Evolutionary conservation across 768 basidiomycete genomes (phyloP), one percentile per base, ranked within the genome.

Genomic region (Hericium rajendrae): DNA sequence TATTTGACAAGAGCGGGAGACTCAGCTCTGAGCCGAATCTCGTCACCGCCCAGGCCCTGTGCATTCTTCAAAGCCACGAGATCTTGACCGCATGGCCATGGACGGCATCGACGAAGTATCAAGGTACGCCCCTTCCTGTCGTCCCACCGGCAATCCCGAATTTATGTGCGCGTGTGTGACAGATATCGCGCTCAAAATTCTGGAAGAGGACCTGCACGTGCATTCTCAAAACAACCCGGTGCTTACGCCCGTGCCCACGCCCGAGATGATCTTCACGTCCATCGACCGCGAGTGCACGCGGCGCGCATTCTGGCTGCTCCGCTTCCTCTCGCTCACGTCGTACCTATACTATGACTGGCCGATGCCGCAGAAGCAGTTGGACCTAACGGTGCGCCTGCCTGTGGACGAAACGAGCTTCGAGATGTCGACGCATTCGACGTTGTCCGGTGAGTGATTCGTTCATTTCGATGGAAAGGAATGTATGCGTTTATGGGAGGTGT

Each of bases 371-470:
- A 65, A 70, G 57, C 72, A 72, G 48, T 69, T 72, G 43, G 79
- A 85, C 58, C 69, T 81, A 57, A 76, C 75, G 38, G 76, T 90
- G 46, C 80, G 84, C 51, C 73, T 91, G 38, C 89, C 89, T n/a
- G 81, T 83, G 8, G 88, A 91, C 65, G 89, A 91, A 69, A 83
- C 86, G 9, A 84, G 80, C 67, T 91, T 91, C 64, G 88, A 91
- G 68, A 72, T 91, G 16, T 63, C 66, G 22, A 59, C 60, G 15
- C 52, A 64, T 53, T 55, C 59, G 13, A 57, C 38, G 41, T 57
- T 57, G 43, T 46, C 57, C 20, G 60, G 62, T 63, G 16, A 15
- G 20, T 56, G 32, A 32, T 32, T 32, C 32, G 32, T 6, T 32
- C 6, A 10, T 51, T 11, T 48, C 52, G 38, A 6, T 32, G 4